Evolutionary conservation across 2,329 filamentous ascomycete genomes (phyloP), one percentile per base, ranked within the genome.

Genomic region (Ceratocystiopsis minuta): DNA sequence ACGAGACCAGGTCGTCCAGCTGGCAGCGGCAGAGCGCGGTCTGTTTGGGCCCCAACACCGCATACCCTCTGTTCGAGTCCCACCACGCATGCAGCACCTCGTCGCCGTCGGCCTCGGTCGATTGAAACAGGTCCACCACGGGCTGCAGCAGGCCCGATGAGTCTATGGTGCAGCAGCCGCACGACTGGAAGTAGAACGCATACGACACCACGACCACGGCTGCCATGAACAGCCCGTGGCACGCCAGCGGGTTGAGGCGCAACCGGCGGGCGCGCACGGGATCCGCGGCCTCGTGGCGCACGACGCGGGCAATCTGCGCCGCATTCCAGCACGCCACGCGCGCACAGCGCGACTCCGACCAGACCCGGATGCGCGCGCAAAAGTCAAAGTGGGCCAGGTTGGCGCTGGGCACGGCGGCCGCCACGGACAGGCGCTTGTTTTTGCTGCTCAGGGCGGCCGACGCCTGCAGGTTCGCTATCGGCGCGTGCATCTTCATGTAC

Each of bases 191-290:
- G 38, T 37, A 47, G 18, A 41, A 43, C 34, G 45, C 42, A 24
- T 41, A 47, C 4, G 42, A 43, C 4, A 40, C 35, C 6, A 40
- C 42, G 4, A 46, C 45, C 1, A 40, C 36, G 3, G 45, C 42
- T 6, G 47, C 47, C 38, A 42, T 40, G 17, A 46, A 43, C 7
- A 43, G 16, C 15, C 34, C 31, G 38, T 40, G 38, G 35, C 31
- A 16, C 16, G 38, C 42, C 34, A 43, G 37, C n/a, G 38, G 35
- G 15, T 20, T 34, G 12, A 43, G 38, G 28, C 36, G 38, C 16
- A 37, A 31, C 35, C 34, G 28, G 1, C 33, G 34, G 4, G 37
- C 34, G 9, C 41, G 37, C 2, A 33, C 15, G 2, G 34, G 28
- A 12, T 37, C 20, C 5, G 16, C 16, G 12, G 16, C 14, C 38